Conservation (phyloP, 2,329 filamentous ascomycete genomes). For the Colletotrichum horii region DNA sequence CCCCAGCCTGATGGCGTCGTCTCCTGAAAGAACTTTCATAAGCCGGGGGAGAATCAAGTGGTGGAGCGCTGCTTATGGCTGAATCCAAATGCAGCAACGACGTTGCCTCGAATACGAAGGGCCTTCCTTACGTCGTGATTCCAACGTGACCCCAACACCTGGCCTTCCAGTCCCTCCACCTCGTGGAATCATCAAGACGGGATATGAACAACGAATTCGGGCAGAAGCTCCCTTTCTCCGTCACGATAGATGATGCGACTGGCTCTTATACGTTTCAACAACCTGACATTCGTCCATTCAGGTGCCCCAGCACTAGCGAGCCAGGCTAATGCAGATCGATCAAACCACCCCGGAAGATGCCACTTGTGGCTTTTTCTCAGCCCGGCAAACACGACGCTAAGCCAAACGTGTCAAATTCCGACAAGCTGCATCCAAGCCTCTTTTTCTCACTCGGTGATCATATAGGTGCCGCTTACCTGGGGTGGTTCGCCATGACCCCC, state of each 20-base stretch:
- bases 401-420: slow-evolving; percentile 12
- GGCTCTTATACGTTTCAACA: neutral
- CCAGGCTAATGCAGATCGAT: slow-evolving; percentile 14
- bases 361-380: slow-evolving; percentile 14
- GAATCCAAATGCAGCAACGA: neutral
- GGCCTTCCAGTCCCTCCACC: neutral
- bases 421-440: slow-evolving; percentile 13
- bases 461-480: neutral
- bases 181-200: neutral
- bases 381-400: slow-evolving; percentile 5
- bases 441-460: neutral
- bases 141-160: neutral
- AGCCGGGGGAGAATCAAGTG: neutral
- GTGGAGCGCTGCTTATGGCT: neutral
- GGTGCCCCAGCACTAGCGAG: slow-evolving; percentile 1
- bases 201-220: neutral
- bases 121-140: neutral
- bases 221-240: neutral
- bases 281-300: neutral
- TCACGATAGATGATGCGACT: neutral
- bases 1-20: neutral
- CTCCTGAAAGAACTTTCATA: neutral
- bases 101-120: neutral
- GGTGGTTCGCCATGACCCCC: neutral
- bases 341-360: slow-evolving; percentile 8